Conservation (phyloP, 306 rosid genomes). For the Datisca glomerata region DNA sequence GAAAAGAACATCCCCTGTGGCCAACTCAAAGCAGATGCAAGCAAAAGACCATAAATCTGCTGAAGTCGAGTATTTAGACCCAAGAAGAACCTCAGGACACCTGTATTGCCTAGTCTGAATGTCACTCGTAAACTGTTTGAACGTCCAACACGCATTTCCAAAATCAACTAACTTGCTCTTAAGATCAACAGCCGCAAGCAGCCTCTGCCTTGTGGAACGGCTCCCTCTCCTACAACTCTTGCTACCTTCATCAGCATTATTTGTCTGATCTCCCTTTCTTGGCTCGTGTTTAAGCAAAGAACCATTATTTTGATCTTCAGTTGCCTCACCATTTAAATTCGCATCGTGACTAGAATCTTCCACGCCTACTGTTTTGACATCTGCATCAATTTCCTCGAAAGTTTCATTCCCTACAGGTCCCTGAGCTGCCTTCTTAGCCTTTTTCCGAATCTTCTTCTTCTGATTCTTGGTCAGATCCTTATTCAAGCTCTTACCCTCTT, state of each 20-base stretch:
- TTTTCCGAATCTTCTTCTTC: slow-evolving; percentile 63
- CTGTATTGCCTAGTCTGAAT: slow-evolving; percentile 88
- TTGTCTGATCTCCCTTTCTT: slow-evolving; percentile 22
- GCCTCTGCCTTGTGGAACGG: slow-evolving; percentile 48
- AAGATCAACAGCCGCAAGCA: slow-evolving; percentile 45
- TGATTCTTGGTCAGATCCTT: slow-evolving; percentile 65
- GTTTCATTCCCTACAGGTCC: slow-evolving; percentile 49
- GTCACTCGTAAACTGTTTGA: slow-evolving; percentile 72
- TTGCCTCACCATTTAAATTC: slow-evolving; percentile 30
- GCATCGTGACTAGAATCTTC: slow-evolving; percentile 22
- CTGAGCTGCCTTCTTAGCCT: slow-evolving; percentile 65
- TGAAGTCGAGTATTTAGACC: slow-evolving; percentile 70
- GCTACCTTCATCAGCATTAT: slow-evolving; percentile 26
- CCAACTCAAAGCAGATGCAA: slow-evolving; percentile 83
- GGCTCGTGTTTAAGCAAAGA: slow-evolving; percentile 24
- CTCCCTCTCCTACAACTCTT: slow-evolving; percentile 40
- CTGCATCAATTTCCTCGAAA: slow-evolving; percentile 37
- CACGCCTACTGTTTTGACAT: slow-evolving; percentile 22
- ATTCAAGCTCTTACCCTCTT: slow-evolving; percentile 36
- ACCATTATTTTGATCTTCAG: slow-evolving; percentile 29
- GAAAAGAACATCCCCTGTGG: slow-evolving; percentile 78
- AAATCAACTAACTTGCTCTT: slow-evolving; percentile 83
- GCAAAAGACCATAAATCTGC: slow-evolving; percentile 93
- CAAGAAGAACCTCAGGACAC: slow-evolving; percentile 86
- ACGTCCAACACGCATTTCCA: slow-evolving; percentile 91